A percentile compares a stretch with the other conserved stretches of the same genome.
Evolutionary conservation across 495 filamentous ascomycete species (phyloP).

Genomic region (Penicillium bovifimosum): DNA sequence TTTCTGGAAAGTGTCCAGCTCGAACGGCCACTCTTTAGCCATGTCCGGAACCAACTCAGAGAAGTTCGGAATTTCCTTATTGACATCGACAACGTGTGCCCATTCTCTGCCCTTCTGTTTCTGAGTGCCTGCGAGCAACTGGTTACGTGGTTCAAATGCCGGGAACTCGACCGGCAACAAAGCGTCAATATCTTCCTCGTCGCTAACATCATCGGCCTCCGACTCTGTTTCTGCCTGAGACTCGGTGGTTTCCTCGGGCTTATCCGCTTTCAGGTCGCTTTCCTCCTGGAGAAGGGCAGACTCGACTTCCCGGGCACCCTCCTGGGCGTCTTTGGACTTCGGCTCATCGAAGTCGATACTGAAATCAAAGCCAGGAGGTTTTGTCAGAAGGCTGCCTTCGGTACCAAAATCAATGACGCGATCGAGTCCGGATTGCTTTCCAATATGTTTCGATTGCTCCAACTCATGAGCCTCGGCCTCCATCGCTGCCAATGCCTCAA

Average conservation of each 20-base stretch:
- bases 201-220: conserved; percentile 47
- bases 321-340: conserved; percentile 48
- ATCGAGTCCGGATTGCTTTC: conserved; percentile 51
- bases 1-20: conserved; percentile 96
- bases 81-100: conserved; percentile 97
- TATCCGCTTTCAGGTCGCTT: conserved; percentile 27
- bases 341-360: conserved; percentile 71
- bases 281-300: conserved; percentile 67
- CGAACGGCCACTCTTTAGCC: conserved; percentile 94
- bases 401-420: conserved; percentile 74
- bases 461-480: conserved; percentile 56
- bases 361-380: conserved; percentile 75
- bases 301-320: conserved; percentile 66
- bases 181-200: conserved; percentile 66
- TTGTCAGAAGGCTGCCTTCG: conserved; percentile 72
- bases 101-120: conserved; percentile 79
- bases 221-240: conserved; percentile 40
- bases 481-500: conserved; percentile 72
- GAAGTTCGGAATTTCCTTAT: conserved; percentile 86
- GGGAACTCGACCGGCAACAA: conserved; percentile 92
- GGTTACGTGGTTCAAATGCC: conserved; percentile 76
- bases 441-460: conserved; percentile 33
- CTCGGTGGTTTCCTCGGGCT: conserved; percentile 25
- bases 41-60: conserved; percentile 88
- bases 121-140: conserved; percentile 63